A percentile compares a stretch with the other conserved stretches of the same genome.
phyloP scores from a whole-genome alignment of 1,284 basidiomycete genomes.

The Rhizoctonia solani region DNA sequence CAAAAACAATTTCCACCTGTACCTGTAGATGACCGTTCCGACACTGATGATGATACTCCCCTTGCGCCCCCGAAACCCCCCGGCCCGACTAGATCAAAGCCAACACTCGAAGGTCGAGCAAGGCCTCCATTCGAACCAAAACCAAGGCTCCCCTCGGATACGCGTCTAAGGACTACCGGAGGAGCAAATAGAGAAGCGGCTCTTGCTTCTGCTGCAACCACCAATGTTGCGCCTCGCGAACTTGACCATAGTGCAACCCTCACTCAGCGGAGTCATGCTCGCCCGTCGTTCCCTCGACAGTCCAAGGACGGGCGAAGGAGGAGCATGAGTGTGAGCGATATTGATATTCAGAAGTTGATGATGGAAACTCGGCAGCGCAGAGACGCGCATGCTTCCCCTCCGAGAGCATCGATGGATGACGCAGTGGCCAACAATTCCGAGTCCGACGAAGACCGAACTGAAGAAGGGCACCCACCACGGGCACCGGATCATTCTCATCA shows the following conservation, averaged over 20 bases:
- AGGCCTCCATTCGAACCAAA: no score
- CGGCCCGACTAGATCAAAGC: no score
- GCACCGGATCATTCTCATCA: slow-evolving; percentile 1
- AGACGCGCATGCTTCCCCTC: slow-evolving; percentile 13
- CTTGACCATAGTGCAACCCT: slow-evolving; percentile 11
- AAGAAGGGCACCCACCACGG: slow-evolving; percentile 1
- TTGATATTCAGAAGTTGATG: slow-evolving; percentile 59
- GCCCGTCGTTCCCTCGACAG: slow-evolving; percentile 15
- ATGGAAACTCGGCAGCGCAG: slow-evolving; percentile 12
- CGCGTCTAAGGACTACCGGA: background rate
- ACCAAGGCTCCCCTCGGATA: background rate
- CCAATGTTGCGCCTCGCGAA: no score
- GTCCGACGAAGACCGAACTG: slow-evolving; percentile 22
- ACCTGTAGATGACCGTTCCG: slow-evolving; percentile 25
- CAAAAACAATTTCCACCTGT: slow-evolving; percentile 23
- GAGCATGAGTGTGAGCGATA: slow-evolving; percentile 74
- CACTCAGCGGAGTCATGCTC: slow-evolving; percentile 2
- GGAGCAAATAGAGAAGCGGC: no score
- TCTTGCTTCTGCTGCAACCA: no score
- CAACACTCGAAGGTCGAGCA: no score
- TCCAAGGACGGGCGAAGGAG: slow-evolving; percentile 49
- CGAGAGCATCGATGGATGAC: slow-evolving; percentile 41
- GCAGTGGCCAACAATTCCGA: background rate
- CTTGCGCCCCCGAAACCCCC: slow-evolving; percentile 6
- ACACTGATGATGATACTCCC: slow-evolving; percentile 20